A percentile compares a stretch with the other conserved stretches of the same genome.
phyloP scores from a whole-genome alignment of 805 yeast genomes.

The Alloascoidea hylecoeti region DNA sequence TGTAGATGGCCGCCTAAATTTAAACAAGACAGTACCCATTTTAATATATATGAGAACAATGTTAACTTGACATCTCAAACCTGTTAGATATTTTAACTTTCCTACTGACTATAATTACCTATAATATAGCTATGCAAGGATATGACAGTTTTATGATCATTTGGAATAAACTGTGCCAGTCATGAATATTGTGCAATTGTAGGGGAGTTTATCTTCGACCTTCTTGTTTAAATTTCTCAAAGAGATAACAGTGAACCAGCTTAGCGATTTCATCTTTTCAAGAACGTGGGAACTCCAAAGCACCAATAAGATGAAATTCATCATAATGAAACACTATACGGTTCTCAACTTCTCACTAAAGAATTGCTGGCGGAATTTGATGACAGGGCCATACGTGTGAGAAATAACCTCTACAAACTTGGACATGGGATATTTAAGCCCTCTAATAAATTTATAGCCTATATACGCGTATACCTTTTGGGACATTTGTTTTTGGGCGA shows the following conservation, averaged over 20 bases:
- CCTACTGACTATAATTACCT: too few relatives aligned
- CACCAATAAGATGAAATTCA: background rate
- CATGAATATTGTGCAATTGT: too few relatives aligned
- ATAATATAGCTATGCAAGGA: too few relatives aligned
- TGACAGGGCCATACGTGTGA: background rate
- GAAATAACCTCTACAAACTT: constrained; percentile 1
- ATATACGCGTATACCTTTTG: background rate
- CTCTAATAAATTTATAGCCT: background rate
- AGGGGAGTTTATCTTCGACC: too few relatives aligned
- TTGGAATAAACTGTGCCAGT: too few relatives aligned
- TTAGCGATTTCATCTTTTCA: background rate
- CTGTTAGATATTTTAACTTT: too few relatives aligned
- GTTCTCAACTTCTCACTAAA: background rate
- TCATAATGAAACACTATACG: background rate
- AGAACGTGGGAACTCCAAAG: background rate
- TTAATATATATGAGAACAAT: too few relatives aligned
- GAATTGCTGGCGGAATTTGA: background rate
- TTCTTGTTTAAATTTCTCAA: background rate
- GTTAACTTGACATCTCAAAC: too few relatives aligned
- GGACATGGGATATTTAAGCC: background rate
- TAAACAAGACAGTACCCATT: too few relatives aligned
- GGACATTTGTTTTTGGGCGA: background rate
- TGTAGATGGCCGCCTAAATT: too few relatives aligned
- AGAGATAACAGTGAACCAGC: background rate
- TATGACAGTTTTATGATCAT: too few relatives aligned